Evolutionary conservation across 257 asterid species (phyloP).

Genomic region (Cruciata laevipes): DNA sequence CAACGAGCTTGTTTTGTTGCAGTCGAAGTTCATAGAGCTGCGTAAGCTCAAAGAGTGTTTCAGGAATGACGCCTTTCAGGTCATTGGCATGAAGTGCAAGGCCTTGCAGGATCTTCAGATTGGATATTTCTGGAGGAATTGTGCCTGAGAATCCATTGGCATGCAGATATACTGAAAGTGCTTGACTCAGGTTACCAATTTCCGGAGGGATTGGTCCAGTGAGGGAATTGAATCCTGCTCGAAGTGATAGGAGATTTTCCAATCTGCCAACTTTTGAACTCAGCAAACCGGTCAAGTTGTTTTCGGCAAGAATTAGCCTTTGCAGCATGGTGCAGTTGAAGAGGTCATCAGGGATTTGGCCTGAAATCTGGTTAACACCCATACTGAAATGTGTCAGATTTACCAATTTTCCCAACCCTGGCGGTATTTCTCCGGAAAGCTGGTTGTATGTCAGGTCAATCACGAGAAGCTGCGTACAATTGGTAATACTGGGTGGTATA

Average conservation of each 20-base stretch:
- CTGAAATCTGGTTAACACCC: constrained; percentile 41
- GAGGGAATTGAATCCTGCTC: constrained; percentile 28
- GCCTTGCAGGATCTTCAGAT: constrained; percentile 54
- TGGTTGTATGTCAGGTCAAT: constrained; percentile 29
- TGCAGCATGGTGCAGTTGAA: constrained; percentile 50
- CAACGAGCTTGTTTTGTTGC: constrained; percentile 40
- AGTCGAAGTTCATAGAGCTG: constrained; percentile 44
- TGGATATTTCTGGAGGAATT: constrained; percentile 51
- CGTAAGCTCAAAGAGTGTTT: constrained; percentile 42
- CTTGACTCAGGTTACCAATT: constrained; percentile 46
- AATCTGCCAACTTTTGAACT: constrained; percentile 43
- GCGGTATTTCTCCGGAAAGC: constrained; percentile 47
- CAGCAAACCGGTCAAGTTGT: constrained; percentile 38
- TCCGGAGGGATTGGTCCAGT: constrained; percentile 56
- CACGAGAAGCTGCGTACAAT: constrained; percentile 50
- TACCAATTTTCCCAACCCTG: constrained; percentile 35
- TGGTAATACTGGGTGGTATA: constrained; percentile 50
- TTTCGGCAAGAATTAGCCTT: constrained; percentile 33
- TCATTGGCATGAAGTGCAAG: constrained; percentile 37
- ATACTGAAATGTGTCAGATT: constrained; percentile 47
- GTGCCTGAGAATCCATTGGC: constrained; percentile 49
- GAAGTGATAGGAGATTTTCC: constrained; percentile 34
- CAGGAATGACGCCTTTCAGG: constrained; percentile 54
- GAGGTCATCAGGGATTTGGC: constrained; percentile 55
- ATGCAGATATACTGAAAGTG: constrained; percentile 39